phyloP scores from a whole-genome alignment of 768 basidiomycete species.

The Auricularia heimuer region DNA sequence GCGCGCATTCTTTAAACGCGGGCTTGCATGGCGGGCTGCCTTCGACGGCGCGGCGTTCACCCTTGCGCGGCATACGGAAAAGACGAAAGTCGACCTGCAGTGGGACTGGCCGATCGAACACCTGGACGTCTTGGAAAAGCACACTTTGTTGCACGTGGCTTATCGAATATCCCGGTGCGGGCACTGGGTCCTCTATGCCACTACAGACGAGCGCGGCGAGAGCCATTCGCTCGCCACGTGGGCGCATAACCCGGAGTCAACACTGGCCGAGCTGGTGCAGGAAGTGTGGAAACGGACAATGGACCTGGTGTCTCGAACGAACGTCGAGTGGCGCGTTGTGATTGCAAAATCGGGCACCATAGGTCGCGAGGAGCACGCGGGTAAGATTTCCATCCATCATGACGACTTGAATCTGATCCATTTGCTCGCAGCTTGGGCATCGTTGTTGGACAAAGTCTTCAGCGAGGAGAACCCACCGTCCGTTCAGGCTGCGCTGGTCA shows the following conservation, averaged over 20 bases:
- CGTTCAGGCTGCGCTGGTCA: slow-evolving; percentile 50
- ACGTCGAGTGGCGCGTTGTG: slow-evolving; percentile 73
- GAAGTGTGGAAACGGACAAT: slow-evolving; percentile 65
- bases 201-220: slow-evolving; percentile 72
- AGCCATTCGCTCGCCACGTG: slow-evolving; percentile 39
- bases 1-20: slow-evolving; percentile 34
- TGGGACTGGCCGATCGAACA: slow-evolving; percentile 31
- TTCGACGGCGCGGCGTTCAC: slow-evolving; percentile 61
- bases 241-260: slow-evolving; percentile 45
- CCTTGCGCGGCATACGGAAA: slow-evolving; percentile 37
- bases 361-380: slow-evolving; percentile 48
- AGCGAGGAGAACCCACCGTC: slow-evolving; percentile 20
- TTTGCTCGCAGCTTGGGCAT: slow-evolving; percentile 51
- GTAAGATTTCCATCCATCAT: slow-evolving; percentile 30
- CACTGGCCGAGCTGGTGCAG: slow-evolving; percentile 3
- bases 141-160: slow-evolving; percentile 66
- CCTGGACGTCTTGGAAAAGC: slow-evolving; percentile 43
- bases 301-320: slow-evolving; percentile 50
- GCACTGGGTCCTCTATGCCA: slow-evolving; percentile 69
- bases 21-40: slow-evolving; percentile 32
- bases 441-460: slow-evolving; percentile 32
- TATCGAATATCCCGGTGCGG: slow-evolving; percentile 57
- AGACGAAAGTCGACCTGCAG: slow-evolving; percentile 26
- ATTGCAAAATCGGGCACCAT: slow-evolving; percentile 61
- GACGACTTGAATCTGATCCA: slow-evolving; percentile 5